phyloP scores from a whole-genome alignment of 116 monocot genomes.

The Iris pallida region DNA sequence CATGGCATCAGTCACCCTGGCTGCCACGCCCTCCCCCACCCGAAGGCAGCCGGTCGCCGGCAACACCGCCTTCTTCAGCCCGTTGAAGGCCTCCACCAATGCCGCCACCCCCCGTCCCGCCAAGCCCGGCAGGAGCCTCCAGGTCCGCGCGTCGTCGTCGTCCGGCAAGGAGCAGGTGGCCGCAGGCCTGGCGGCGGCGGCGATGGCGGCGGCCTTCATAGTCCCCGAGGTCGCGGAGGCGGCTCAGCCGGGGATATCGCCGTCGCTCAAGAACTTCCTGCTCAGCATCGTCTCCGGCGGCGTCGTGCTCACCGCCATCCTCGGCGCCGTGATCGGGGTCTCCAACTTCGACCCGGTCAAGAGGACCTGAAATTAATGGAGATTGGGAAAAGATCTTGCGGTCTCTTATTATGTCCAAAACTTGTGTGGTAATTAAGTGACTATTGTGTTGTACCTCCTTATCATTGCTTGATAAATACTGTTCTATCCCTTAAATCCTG shows the following conservation, averaged over 20 bases:
- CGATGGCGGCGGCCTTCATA: constrained; percentile 26
- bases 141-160: constrained; percentile 4
- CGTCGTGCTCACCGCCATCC: constrained; percentile 24
- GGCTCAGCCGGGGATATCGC: constrained; percentile 22
- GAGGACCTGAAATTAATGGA: constrained; percentile 17
- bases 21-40: too few species aligned
- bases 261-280: constrained; percentile 50
- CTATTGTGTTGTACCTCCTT: too few species aligned
- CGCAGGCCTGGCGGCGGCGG: constrained; percentile 26
- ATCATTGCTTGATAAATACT: too few species aligned
- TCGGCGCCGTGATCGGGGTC: constrained; percentile 39
- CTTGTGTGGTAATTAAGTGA: too few species aligned
- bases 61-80: not conserved
- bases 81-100: not conserved
- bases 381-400: too few species aligned
- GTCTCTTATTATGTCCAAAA: too few species aligned
- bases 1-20: too few species aligned
- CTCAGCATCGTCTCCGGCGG: constrained; percentile 44
- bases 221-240: constrained; percentile 33
- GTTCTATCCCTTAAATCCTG: too few species aligned
- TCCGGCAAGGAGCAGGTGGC: constrained; percentile 14
- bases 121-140: not conserved
- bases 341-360: constrained; percentile 48
- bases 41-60: not conserved
- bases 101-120: not conserved